Conservation (phyloP, 257 asterid genomes). For the Solanum arcanum region DNA sequence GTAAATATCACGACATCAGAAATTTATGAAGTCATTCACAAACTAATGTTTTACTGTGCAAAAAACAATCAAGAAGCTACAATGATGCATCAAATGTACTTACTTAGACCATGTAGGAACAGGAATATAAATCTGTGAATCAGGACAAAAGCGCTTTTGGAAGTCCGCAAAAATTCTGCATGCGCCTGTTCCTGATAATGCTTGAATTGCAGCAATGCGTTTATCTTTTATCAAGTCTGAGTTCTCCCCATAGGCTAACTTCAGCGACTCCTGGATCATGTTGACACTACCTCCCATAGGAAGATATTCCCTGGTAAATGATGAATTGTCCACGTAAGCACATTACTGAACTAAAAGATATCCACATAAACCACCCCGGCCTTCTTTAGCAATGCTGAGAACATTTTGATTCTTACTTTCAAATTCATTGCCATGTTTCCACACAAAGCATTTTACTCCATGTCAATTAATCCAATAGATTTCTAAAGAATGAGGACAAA, state of each 20-base stretch:
- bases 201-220: conserved; percentile 85
- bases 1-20: not conserved
- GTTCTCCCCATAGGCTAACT: conserved; percentile 86
- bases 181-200: conserved; percentile 97
- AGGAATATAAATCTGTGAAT: conserved; percentile 77
- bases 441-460: not conserved
- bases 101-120: conserved; percentile 97
- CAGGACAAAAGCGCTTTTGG: conserved; percentile 87
- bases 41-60: not conserved
- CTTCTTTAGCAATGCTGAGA: not conserved
- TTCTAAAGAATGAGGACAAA: not conserved
- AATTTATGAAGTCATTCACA: not conserved
- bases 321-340: not conserved
- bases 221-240: conserved; percentile 78
- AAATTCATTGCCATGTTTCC: not conserved
- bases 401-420: not conserved
- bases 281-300: conserved; percentile 93
- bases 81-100: conserved; percentile 19
- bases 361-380: not conserved
- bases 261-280: conserved; percentile 79
- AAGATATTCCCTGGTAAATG: conserved; percentile 80
- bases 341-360: not conserved
- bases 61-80: not conserved
- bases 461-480: not conserved
- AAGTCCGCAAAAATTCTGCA: conserved; percentile 95